A percentile compares a stretch with the other conserved stretches of the same genome.
These are phyloP conservation scores for Coleophoma crateriformis DNA, from an alignment of 2,329 filamentous ascomycete species.

Conservation along the genomic window DNA sequence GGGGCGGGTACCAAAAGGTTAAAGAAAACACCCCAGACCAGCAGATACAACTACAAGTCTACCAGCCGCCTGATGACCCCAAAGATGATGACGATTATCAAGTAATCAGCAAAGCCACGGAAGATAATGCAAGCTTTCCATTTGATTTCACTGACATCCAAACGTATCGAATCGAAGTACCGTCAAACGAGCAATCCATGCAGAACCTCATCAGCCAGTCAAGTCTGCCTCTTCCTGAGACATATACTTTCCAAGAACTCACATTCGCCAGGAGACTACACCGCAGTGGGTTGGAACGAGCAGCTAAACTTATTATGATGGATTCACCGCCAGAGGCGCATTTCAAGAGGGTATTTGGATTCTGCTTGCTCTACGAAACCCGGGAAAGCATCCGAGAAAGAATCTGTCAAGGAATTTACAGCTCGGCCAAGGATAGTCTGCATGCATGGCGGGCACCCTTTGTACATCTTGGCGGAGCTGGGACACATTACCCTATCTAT, in stretches of 20 bases:
- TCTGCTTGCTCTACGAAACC: constrained; percentile 58
- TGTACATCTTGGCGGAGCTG: constrained; percentile 60
- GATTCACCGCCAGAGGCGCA: constrained; percentile 36
- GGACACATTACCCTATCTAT: constrained; percentile 52
- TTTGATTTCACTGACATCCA: constrained; percentile 29
- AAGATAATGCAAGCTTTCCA: constrained; percentile 49
- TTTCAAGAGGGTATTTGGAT: constrained; percentile 59
- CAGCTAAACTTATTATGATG: constrained; percentile 49
- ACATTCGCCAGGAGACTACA: constrained; percentile 69
- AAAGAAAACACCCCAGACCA: constrained; percentile 5
- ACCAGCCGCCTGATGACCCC: background rate
- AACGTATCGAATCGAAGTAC: constrained; percentile 20
- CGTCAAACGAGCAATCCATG: constrained; percentile 21
- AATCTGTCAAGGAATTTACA: constrained; percentile 26
- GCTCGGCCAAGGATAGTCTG: constrained; percentile 36
- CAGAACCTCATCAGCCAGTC: constrained; percentile 23
- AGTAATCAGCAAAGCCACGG: constrained; percentile 43
- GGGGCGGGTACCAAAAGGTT: constrained; percentile 20
- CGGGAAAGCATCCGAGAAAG: constrained; percentile 38
- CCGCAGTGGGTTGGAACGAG: constrained; percentile 58
- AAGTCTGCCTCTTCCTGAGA: constrained; percentile 38
- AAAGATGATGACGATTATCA: constrained; percentile 31
- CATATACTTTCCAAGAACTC: constrained; percentile 57
- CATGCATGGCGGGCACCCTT: constrained; percentile 57
- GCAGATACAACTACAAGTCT: constrained; percentile 6